Evolutionary conservation across 345 rosid species (phyloP), one percentile per base, ranked within the genome.

Genomic region (Brassica cretica): DNA sequence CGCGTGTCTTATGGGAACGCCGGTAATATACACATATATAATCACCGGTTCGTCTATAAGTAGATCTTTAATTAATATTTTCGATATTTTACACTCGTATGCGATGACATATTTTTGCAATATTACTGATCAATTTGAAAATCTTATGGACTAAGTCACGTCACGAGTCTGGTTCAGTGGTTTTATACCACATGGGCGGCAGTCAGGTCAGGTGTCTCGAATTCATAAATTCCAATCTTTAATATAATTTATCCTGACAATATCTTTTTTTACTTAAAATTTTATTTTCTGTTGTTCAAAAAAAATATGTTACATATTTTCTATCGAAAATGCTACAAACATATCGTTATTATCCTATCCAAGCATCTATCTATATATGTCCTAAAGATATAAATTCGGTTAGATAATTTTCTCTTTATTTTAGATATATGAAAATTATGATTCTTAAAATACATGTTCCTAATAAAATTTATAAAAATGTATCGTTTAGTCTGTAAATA

Each of bases 41-140:
- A 61, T 63, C 75, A 76, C 74, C 78, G 63, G 46, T 76, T 76
- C 56, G 63, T 39, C 69, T 4, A 33, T 44, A 33, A 1, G 56
- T 49, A 49, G 3, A 49, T 49, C 56, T 46, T 60, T 16, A 0
- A 11, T 59, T 58, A 3, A 67, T 67, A 25, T 68, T 15, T 24
- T 39, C 24, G 30, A 73, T 35, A 3, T 33, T 12, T 64, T 24
- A 8, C 35, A 29, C 5, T 46, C 41, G 29, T 66, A 25, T n/a
- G 14, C 18, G 67, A 62, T 77, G 80, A 21, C 58, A 25, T 35
- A n/a, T 25, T n/a, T 70, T 19, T 70, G 33, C 32, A 49, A 0
- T 62, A 14, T 46, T 46, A 55, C 70, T 76, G n/a, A 69, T 49
- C 64, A 63, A 14, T 14, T 19, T 32, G 39, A 1, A 59, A 68